A percentile compares a stretch with the other conserved stretches of the same genome.
These are phyloP conservation scores for Polychytrium aggregatum DNA, from an alignment of 192 early-diverging fungal species.

Conservation along the genomic window DNA sequence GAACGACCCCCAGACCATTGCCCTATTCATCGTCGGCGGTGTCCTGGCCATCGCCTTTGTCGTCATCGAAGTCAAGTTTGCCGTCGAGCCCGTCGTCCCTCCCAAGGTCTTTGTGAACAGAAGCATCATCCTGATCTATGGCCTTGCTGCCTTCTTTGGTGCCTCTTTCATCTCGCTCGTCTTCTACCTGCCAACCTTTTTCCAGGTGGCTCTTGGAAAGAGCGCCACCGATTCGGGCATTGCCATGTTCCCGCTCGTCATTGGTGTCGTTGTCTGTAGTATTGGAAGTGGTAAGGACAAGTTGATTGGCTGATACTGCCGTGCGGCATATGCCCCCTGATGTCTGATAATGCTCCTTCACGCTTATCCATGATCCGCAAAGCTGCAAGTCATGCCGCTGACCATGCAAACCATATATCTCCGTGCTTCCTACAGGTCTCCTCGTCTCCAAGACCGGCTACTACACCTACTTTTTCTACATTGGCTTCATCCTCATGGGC, in stretches of 20 bases:
- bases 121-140: slow-evolving; percentile 12
- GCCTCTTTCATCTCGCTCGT: slow-evolving; percentile 18
- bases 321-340: slow-evolving; percentile 33
- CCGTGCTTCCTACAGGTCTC: slow-evolving; percentile 50
- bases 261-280: slow-evolving; percentile 39
- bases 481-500: slow-evolving; percentile 33
- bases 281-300: slow-evolving; percentile 33
- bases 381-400: too few relatives aligned
- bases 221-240: slow-evolving; percentile 59
- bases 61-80: slow-evolving; percentile 51
- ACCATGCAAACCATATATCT: slow-evolving; percentile 33
- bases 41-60: slow-evolving; percentile 30
- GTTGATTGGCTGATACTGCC: slow-evolving; percentile 24
- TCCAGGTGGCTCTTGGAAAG: slow-evolving; percentile 66
- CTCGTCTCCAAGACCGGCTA: slow-evolving; percentile 39
- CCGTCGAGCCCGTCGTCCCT: slow-evolving; percentile 58
- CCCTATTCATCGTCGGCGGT: slow-evolving; percentile 49
- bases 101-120: slow-evolving; percentile 39
- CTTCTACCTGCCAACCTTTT: slow-evolving; percentile 39
- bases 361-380: too few relatives aligned
- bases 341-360: slow-evolving; percentile 41
- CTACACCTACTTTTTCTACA: slow-evolving; percentile 45
- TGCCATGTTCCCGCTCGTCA: slow-evolving; percentile 56
- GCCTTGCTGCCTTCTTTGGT: slow-evolving; percentile 19
- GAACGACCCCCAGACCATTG: slow-evolving; percentile 40